phyloP scores from a whole-genome alignment of 768 basidiomycete genomes.

The Kwoniella newhampshirensis region DNA sequence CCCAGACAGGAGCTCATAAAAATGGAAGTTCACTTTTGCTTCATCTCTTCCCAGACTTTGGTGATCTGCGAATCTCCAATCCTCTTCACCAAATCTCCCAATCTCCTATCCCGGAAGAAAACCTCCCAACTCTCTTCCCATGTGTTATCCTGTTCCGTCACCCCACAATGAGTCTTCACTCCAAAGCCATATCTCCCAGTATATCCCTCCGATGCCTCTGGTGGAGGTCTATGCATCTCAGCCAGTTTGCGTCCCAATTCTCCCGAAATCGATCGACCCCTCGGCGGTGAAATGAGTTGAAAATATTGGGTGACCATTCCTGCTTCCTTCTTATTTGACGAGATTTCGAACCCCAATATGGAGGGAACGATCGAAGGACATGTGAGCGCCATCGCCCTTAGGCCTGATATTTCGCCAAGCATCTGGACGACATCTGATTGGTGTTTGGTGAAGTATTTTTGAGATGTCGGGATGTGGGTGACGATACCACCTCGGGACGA shows the following conservation, averaged over 20 bases:
- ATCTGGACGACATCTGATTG: slow-evolving; percentile 21
- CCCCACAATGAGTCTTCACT: slow-evolving; percentile 48
- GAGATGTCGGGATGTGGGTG: not conserved
- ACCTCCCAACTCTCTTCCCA: slow-evolving; percentile 43
- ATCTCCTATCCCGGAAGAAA: slow-evolving; percentile 43
- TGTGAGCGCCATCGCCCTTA: slow-evolving; percentile 21
- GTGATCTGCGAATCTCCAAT: slow-evolving; percentile 35
- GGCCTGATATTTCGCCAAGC: slow-evolving; percentile 21
- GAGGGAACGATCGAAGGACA: slow-evolving; percentile 22
- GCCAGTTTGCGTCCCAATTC: slow-evolving; percentile 40
- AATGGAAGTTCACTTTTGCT: slow-evolving; percentile 27
- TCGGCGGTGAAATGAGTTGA: slow-evolving; percentile 15
- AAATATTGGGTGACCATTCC: slow-evolving; percentile 44
- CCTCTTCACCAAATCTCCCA: slow-evolving; percentile 41
- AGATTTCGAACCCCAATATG: slow-evolving; percentile 24
- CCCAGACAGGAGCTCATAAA: not conserved
- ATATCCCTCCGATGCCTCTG: slow-evolving; percentile 14
- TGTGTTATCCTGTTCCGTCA: slow-evolving; percentile 50
- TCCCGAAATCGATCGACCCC: slow-evolving; percentile 15
- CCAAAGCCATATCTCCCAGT: slow-evolving; percentile 36
- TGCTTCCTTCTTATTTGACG: slow-evolving; percentile 14
- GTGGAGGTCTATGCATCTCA: slow-evolving; percentile 33
- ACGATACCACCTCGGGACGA: slow-evolving; percentile 6
- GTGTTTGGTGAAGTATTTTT: slow-evolving; percentile 14
- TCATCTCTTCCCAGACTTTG: slow-evolving; percentile 33